Evolutionary conservation across 352 stramenopile species (phyloP), one percentile per base, ranked within the genome.

Genomic region (Phytophthora sp.): DNA sequence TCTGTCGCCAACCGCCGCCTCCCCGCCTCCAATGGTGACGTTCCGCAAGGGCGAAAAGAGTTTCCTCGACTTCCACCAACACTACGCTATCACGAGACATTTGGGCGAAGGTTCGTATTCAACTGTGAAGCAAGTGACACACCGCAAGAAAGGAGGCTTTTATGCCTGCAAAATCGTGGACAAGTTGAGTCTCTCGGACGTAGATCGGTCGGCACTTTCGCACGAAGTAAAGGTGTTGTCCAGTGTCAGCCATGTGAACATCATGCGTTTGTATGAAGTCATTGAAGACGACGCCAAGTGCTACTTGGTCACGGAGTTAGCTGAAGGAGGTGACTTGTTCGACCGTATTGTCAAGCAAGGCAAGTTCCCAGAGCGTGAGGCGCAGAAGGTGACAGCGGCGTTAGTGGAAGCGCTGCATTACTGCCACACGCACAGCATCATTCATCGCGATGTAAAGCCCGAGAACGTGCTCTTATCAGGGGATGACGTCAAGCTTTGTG

Each of bases 291-390:
- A 94, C 41, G 80, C 91, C 61, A 91, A 98, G 67, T 99, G 97
- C 82, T 99, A 99, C 70, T 83, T 99, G 64, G 93, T 99, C 18
- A 98, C 98, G 50, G 96, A 99, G 70, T 80, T 98, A 21, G 96
- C 98, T 30, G 89, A 95, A 67, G 86, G 96, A 50, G 94, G 95
- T 24, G 87, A 95, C 53, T 58, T 94, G 18, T 95, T 96, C 23
- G 88, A 96, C 54, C 78, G 84, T n/a, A 92, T 96, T 52, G 87
- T 93, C 29, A 93, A 93, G 45, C 79, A 90, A 42, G 88, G 86
- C 62, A 91, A 89, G 35, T 89, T 94, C 42, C 69, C 72, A 0
- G 73, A 88, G 56, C 60, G 56, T 7, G 85, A 94, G 26, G 85
- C 85, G 0, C 87, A 95, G 44, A 78, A 79, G 39, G 80, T 95